phyloP scores from a whole-genome alignment of 1,284 basidiomycete genomes.

The Cutaneotrichosporon sp. region DNA sequence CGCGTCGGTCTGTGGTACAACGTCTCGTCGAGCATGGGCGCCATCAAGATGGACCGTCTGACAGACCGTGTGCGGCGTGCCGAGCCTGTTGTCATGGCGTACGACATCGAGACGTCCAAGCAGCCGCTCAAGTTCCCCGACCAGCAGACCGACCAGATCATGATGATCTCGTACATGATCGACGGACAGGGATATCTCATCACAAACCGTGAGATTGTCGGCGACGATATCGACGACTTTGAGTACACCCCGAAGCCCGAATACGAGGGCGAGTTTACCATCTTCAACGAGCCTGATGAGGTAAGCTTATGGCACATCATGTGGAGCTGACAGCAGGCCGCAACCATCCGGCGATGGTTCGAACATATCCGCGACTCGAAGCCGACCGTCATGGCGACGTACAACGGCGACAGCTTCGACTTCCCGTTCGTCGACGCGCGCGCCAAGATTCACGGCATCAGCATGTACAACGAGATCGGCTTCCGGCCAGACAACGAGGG shows the following conservation, averaged over 20 bases:
- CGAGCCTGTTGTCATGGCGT: slow-evolving; percentile 98
- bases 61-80: slow-evolving; percentile 93
- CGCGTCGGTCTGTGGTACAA: slow-evolving; percentile 98
- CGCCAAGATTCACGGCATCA: slow-evolving; percentile 84
- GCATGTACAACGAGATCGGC: slow-evolving; percentile 94
- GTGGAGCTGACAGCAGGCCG: slow-evolving; percentile 60
- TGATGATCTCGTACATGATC: slow-evolving; percentile 89
- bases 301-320: slow-evolving; percentile 56
- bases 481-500: slow-evolving; percentile 90
- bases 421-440: slow-evolving; percentile 96
- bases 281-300: slow-evolving; percentile 96
- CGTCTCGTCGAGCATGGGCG: slow-evolving; percentile 78
- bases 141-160: slow-evolving; percentile 92
- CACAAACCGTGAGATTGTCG: slow-evolving; percentile 96
- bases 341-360: slow-evolving; percentile 84
- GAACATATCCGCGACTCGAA: slow-evolving; percentile 88
- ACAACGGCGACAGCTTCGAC: slow-evolving; percentile 99
- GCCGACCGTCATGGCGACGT: slow-evolving; percentile 96
- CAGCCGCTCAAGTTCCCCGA: slow-evolving; percentile 98
- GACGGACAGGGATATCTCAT: slow-evolving; percentile 86
- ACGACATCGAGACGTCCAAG: slow-evolving; percentile 98
- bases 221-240: slow-evolving; percentile 97
- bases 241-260: slow-evolving; percentile 99
- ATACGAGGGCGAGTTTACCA: slow-evolving; percentile 93
- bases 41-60: slow-evolving; percentile 73